phyloP scores from a whole-genome alignment of 2,329 filamentous ascomycete species.

The Cladosporium sp. region DNA sequence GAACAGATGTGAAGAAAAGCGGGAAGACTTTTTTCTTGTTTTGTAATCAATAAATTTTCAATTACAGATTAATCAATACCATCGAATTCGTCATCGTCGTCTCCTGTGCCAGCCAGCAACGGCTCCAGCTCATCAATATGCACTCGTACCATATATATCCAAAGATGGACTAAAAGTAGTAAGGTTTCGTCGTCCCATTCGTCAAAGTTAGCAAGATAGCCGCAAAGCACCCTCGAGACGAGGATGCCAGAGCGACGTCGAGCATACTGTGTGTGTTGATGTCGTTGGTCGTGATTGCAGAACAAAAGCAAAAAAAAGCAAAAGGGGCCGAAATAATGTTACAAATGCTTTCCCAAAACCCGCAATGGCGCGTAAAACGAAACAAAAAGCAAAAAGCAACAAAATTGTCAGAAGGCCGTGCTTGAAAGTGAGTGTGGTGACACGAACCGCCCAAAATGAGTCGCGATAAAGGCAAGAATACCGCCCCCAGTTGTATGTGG shows the following conservation, averaged over 20 bases:
- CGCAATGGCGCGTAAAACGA: no score
- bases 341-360: no score
- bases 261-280: not conserved
- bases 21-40: no score
- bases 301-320: not conserved
- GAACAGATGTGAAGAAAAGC: no score
- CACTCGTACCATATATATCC: slow-evolving; percentile 7
- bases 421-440: not conserved
- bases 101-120: not conserved
- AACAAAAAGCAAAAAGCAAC: no score
- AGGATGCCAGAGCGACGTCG: not conserved
- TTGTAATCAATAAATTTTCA: not conserved
- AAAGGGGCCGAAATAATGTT: not conserved
- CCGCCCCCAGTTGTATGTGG: not conserved
- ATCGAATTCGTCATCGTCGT: not conserved
- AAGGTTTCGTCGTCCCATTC: not conserved
- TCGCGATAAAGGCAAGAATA: not conserved
- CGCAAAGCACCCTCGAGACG: not conserved
- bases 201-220: not conserved
- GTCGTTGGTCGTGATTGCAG: not conserved
- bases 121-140: not conserved
- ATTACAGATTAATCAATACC: slow-evolving; percentile 12
- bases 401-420: no score
- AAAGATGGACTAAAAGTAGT: no score
- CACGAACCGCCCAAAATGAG: not conserved